Base-by-base conservation (phyloP, 2,329 filamentous ascomycete genomes). In the Fusarium nodosum region DNA sequence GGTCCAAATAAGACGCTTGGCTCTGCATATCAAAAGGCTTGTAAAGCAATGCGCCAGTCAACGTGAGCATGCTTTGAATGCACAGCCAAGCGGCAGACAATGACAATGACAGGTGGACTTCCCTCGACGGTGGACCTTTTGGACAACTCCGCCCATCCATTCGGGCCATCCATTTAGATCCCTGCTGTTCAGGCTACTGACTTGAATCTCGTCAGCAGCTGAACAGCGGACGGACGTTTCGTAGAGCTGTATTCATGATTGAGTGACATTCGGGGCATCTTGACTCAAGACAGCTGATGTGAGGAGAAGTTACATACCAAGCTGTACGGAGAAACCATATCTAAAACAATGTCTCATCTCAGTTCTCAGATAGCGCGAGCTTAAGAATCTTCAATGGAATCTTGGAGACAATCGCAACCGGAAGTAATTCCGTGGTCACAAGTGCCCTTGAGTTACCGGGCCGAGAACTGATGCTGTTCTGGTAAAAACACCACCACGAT, bases 201-300 rank as follows among this genome's bases (percentile, higher is more conserved):
- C 44, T 30, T 31, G 34, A 54, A 61, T 66, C 45, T 56, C 46
- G 66, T 66, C 66, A 68, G 60, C 60, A 68, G 56, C 60, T 61
- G 66, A 61, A 50, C 13, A 47, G 33, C 24, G 45, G 48, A 56
- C 45, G 39, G 42, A 42, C 38, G 22, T 45, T 26, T 53, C 13
- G 18, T 15, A 33, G 33, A 24, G 38, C 56, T n/a, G 54, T 39
- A 6, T 51, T 18, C 28, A 50, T 34, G 18, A 36, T 34, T 41
- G 44, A 53, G 13, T 33, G 13, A 41, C 24, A 31, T 33, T 39
- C 26, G 30, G 22, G 36, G 22, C 33, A 68, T 56, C 28, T 65
- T 34, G 31, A 31, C 22, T 22, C 22, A 46, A 31, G 34, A 31
- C 28, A 26, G 28, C 20, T 22, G 16, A 41, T 7, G 16, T 12